Evolutionary conservation across 2,329 filamentous ascomycete species (phyloP).

Genomic region (Arthrinium puccinioides): DNA sequence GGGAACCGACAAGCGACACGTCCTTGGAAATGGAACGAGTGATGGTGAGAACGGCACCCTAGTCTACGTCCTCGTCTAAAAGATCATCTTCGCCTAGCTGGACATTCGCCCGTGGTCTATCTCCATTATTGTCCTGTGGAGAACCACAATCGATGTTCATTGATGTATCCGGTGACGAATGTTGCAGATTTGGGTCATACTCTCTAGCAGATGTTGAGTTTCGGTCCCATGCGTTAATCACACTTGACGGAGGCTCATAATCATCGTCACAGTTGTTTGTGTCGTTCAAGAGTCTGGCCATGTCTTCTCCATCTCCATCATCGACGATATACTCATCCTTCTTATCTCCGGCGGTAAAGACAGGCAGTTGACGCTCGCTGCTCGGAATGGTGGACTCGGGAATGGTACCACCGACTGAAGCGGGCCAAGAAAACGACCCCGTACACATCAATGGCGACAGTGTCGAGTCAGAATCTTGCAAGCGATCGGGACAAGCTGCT

Average conservation of each 20-base stretch:
- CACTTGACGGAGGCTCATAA: conserved; percentile 23
- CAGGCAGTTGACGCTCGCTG: too few species aligned
- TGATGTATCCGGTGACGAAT: conserved; percentile 20
- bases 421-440: too few species aligned
- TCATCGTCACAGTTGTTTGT: conserved; percentile 8
- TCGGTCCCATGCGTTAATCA: conserved; percentile 22
- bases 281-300: conserved; percentile 11
- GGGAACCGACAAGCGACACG: conserved; percentile 4
- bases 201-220: conserved; percentile 25
- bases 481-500: too few species aligned
- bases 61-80: conserved; percentile 32
- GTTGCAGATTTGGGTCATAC: conserved; percentile 28
- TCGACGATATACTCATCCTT: conserved; percentile 18
- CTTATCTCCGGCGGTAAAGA: background rate
- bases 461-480: too few species aligned
- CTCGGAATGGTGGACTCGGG: too few species aligned
- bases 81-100: conserved; percentile 16
- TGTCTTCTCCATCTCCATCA: conserved; percentile 17
- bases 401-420: too few species aligned
- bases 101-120: too few species aligned
- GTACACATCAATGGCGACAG: too few species aligned
- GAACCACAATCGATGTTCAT: background rate
- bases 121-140: background rate
- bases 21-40: conserved; percentile 8
- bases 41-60: conserved; percentile 24